Evolutionary conservation across 768 basidiomycete genomes (phyloP).

Genomic region (Tubosaeta sp.): DNA sequence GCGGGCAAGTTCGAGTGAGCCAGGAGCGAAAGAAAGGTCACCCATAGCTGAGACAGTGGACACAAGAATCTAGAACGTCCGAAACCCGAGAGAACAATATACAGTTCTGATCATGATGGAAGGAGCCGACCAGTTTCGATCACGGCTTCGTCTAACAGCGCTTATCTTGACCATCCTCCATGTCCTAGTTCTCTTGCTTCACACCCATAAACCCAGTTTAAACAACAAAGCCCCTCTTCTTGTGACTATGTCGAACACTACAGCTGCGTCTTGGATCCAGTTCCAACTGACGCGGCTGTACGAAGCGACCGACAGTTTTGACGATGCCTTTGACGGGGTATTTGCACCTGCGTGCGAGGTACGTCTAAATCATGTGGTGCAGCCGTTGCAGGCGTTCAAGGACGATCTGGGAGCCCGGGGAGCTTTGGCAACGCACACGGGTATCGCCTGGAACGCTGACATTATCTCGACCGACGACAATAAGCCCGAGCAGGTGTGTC

Average conservation of each 20-base stretch:
- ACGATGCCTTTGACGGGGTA: slow-evolving; percentile 21
- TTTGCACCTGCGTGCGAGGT: slow-evolving; percentile 35
- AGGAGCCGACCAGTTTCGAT: too few relatives aligned
- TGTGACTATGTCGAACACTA: neutral
- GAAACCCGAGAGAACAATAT: too few relatives aligned
- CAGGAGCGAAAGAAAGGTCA: too few relatives aligned
- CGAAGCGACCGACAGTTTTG: slow-evolving; percentile 11
- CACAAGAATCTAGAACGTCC: too few relatives aligned
- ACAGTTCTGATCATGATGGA: too few relatives aligned
- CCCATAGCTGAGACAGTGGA: too few relatives aligned
- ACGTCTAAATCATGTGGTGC: slow-evolving; percentile 28
- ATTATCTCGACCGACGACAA: slow-evolving; percentile 29
- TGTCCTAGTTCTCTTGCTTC: neutral
- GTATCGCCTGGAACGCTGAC: slow-evolving; percentile 34
- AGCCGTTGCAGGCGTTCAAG: slow-evolving; percentile 24
- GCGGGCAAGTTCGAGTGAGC: too few relatives aligned
- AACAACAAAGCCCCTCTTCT: neutral
- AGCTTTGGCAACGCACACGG: slow-evolving; percentile 13
- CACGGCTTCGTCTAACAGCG: neutral
- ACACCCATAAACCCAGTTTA: neutral
- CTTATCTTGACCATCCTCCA: neutral
- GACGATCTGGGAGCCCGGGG: slow-evolving; percentile 23
- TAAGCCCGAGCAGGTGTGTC: slow-evolving; percentile 21
- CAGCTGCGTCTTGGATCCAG: slow-evolving; percentile 28
- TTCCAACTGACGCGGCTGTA: slow-evolving; percentile 28